A percentile compares a stretch with the other conserved stretches of the same genome.
These are phyloP conservation scores for Albifimbria verrucaria DNA, from an alignment of 2,329 filamentous ascomycete genomes.

Conservation along the genomic window DNA sequence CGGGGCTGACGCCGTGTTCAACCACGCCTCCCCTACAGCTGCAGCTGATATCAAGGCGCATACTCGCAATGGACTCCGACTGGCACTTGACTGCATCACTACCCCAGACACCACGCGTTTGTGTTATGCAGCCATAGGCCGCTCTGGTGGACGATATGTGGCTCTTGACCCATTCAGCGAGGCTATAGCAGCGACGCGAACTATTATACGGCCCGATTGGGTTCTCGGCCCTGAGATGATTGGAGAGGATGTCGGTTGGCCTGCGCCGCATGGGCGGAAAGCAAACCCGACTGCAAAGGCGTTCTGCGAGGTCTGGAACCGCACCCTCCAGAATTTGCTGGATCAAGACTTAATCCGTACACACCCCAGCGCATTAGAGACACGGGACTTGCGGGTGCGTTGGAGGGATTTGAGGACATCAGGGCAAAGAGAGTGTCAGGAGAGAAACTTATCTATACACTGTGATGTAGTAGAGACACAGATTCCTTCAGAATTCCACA, in stretches of 20 bases:
- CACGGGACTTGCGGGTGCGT: no score
- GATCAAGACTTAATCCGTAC: no score
- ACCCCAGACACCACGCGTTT: conserved; percentile 19
- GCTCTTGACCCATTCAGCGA: no score
- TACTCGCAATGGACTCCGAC: conserved; percentile 17
- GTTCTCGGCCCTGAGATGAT: conserved; percentile 4
- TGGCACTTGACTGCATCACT: conserved; percentile 34
- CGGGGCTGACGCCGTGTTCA: conserved; percentile 40
- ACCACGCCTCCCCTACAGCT: conserved; percentile 30
- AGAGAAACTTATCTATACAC: no score
- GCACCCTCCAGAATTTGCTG: no score
- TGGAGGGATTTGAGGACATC: no score
- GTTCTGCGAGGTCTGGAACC: no score
- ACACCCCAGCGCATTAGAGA: no score
- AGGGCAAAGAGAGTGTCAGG: no score
- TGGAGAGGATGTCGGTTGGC: conserved; percentile 3
- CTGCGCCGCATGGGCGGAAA: conserved; percentile 5
- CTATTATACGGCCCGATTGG: conserved; percentile 1
- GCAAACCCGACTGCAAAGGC: no score
- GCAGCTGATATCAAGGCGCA: conserved; percentile 17
- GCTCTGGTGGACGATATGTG: conserved; percentile 8
- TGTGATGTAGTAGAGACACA: no score
- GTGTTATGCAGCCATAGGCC: conserved; percentile 35
- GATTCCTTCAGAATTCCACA: no score
- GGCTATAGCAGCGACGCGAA: background rate